Percentiles rank a stretch among this genome's conserved stretches.
These are phyloP conservation scores for Radiomyces spectabilis DNA, from an alignment of 192 early-diverging fungal species.

Conservation along the genomic window DNA sequence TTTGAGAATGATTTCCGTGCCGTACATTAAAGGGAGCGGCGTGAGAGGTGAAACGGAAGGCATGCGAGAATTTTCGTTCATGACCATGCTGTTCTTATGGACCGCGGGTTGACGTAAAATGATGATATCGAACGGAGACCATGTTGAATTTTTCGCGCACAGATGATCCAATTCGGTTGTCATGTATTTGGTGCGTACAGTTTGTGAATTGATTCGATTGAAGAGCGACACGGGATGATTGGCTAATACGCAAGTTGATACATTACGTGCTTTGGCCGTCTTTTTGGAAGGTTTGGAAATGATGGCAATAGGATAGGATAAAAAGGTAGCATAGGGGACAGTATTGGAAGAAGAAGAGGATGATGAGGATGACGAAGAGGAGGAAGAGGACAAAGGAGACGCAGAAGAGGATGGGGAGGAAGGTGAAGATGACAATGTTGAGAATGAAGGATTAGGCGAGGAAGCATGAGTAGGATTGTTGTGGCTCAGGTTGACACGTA, in stretches of 20 bases:
- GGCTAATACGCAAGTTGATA: conserved; percentile 66
- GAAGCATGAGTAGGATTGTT: not conserved
- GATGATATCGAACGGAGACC: conserved; percentile 54
- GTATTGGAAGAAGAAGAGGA: not conserved
- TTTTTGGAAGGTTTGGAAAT: conserved; percentile 94
- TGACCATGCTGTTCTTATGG: not conserved
- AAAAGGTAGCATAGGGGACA: conserved; percentile 48
- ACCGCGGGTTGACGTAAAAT: conserved; percentile 20
- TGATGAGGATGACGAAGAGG: not conserved
- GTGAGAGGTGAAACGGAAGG: conserved; percentile 31
- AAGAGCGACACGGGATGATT: conserved; percentile 77
- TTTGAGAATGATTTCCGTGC: conserved; percentile 60
- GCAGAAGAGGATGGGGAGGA: not conserved
- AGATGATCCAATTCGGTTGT: conserved; percentile 48
- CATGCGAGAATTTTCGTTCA: no score
- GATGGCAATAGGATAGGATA: conserved; percentile 69
- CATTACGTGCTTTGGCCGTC: conserved; percentile 75
- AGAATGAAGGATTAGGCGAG: not conserved
- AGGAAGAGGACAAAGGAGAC: not conserved
- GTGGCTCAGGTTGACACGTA: conserved; percentile 54
- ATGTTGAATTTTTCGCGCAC: conserved; percentile 53
- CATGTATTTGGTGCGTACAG: conserved; percentile 81
- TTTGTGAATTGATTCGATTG: conserved; percentile 90
- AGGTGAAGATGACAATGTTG: not conserved
- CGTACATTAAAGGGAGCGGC: conserved; percentile 44